These are phyloP conservation scores for Vigna mungo DNA, from an alignment of 306 rosid genomes.

Conservation along the genomic window DNA sequence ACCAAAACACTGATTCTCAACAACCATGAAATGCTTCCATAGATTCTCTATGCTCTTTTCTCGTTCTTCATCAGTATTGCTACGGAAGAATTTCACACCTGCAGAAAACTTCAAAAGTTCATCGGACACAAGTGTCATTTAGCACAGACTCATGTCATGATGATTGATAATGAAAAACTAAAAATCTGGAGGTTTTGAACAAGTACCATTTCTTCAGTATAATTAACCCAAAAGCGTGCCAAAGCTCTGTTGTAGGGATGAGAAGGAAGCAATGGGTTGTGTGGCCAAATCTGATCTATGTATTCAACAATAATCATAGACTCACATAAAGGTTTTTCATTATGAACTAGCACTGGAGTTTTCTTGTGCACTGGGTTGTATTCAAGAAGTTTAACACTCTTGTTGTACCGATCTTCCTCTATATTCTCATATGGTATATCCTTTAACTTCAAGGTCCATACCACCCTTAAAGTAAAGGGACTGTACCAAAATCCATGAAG, in stretches of 20 bases:
- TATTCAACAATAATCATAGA: constrained; percentile 62
- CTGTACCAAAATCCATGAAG: constrained; percentile 64
- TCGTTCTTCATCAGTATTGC: constrained; percentile 22
- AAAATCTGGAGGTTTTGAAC: neutral
- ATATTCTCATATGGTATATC: constrained; percentile 56
- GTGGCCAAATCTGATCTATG: constrained; percentile 61
- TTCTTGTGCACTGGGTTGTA: constrained; percentile 63
- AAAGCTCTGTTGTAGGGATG: constrained; percentile 57
- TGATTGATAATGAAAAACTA: neutral
- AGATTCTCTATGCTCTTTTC: constrained; percentile 20
- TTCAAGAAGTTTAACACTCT: constrained; percentile 55
- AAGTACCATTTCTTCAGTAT: constrained; percentile 40
- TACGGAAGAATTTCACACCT: neutral
- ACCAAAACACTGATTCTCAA: constrained; percentile 40
- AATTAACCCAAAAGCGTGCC: constrained; percentile 61
- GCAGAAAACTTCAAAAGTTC: constrained; percentile 4
- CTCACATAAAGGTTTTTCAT: constrained; percentile 58
- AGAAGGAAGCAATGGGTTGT: constrained; percentile 53
- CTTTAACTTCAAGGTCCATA: constrained; percentile 62
- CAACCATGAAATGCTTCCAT: constrained; percentile 24
- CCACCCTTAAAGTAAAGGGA: constrained; percentile 55
- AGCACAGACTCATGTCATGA: too few species aligned
- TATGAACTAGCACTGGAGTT: constrained; percentile 63
- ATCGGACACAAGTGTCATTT: neutral
- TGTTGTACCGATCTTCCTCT: constrained; percentile 61